Percentiles rank a stretch among this genome's conserved stretches.
These are phyloP conservation scores for Penstemon davidsonii DNA, from an alignment of 257 asterid genomes.

Conservation along the genomic window DNA sequence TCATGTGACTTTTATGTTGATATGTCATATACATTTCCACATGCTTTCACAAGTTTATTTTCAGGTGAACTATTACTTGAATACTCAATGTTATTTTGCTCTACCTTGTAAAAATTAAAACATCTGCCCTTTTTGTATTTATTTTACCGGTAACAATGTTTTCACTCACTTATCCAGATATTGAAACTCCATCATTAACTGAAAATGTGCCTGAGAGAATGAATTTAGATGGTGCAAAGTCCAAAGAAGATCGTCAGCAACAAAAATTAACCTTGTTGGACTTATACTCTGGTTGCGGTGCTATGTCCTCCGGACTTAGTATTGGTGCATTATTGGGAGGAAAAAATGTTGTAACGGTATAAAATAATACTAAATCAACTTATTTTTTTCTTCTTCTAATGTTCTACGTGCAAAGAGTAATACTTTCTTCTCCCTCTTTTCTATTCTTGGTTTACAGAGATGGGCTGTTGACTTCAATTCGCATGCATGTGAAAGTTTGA, in stretches of 20 bases:
- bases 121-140: background rate
- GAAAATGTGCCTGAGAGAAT: background rate
- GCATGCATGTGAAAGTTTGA: constrained; percentile 45
- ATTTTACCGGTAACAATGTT: background rate
- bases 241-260: background rate
- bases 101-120: background rate
- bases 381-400: background rate
- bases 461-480: constrained; percentile 40
- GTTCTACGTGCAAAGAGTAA: background rate
- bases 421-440: background rate
- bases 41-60: constrained; percentile 23
- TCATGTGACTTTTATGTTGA: constrained; percentile 35
- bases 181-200: background rate
- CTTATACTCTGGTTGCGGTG: constrained; percentile 39
- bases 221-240: background rate
- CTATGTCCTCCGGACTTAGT: constrained; percentile 37
- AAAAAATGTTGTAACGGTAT: constrained; percentile 27
- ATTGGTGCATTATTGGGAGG: constrained; percentile 33
- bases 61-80: constrained; percentile 16
- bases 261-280: constrained; percentile 23
- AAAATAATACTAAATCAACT: background rate
- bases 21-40: constrained; percentile 34
- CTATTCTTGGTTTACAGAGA: constrained; percentile 17
- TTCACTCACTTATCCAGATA: constrained; percentile 7
- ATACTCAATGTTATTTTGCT: background rate